Percentiles rank a stretch among this genome's conserved stretches.
phyloP scores from a whole-genome alignment of 768 basidiomycete genomes.

The Terana coerulea region DNA sequence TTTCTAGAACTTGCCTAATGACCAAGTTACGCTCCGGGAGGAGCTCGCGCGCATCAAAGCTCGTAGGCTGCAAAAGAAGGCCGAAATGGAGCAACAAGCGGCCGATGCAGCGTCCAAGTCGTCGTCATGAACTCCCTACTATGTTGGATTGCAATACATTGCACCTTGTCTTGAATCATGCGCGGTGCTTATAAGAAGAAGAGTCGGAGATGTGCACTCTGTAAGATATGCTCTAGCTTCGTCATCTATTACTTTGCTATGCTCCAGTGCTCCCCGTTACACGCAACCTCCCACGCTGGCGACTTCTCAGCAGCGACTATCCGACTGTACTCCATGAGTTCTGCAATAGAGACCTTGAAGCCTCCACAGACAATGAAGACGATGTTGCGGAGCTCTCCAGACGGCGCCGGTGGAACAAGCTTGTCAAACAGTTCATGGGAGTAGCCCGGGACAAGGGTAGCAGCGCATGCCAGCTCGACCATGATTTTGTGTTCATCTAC shows the following conservation, averaged over 20 bases:
- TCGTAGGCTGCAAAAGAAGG: constrained; percentile 44
- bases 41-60: constrained; percentile 72
- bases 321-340: constrained; percentile 44
- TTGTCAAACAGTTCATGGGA: constrained; percentile 49
- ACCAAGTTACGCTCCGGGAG: constrained; percentile 59
- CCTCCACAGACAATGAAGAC: constrained; percentile 73
- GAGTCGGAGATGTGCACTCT: not conserved
- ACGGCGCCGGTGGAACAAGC: constrained; percentile 36
- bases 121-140: not conserved
- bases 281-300: constrained; percentile 22
- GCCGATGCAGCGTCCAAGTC: constrained; percentile 6
- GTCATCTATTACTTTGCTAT: not conserved
- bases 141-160: not conserved
- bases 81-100: constrained; percentile 41
- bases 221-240: constrained; percentile 8
- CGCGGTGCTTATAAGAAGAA: no score
- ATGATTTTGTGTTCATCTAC: constrained; percentile 70
- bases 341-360: constrained; percentile 58
- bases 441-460: constrained; percentile 67
- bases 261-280: constrained; percentile 27
- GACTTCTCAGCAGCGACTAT: constrained; percentile 34
- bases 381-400: constrained; percentile 34
- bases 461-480: constrained; percentile 71
- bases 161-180: no score
- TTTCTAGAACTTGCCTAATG: constrained; percentile 56